A percentile compares a stretch with the other conserved stretches of the same genome.
Evolutionary conservation across 1,284 basidiomycete species (phyloP).

Genomic region (Pisolithus thermaeus): DNA sequence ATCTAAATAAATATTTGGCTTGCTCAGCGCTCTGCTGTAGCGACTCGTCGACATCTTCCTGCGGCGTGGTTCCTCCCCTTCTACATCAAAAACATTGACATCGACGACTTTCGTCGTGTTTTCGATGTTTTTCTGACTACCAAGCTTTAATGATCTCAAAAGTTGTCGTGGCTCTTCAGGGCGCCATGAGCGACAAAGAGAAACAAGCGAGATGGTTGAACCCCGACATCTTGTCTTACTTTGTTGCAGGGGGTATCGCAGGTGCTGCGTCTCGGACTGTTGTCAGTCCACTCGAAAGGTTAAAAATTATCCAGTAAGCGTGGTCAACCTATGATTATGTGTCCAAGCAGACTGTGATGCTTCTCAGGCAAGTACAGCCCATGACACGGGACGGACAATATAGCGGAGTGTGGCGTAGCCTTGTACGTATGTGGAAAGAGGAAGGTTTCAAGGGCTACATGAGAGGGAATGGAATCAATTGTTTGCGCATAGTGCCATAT

Average conservation of each 20-base stretch:
- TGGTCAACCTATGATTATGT: not conserved
- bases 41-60: too few relatives aligned
- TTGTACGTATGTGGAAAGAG: conserved; percentile 86
- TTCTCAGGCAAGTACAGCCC: conserved; percentile 72
- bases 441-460: conserved; percentile 91
- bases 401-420: conserved; percentile 76
- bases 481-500: conserved; percentile 81
- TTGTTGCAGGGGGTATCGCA: conserved; percentile 74
- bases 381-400: conserved; percentile 60
- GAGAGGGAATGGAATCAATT: conserved; percentile 91
- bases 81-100: not conserved
- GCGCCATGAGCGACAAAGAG: conserved; percentile 19
- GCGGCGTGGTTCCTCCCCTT: conserved; percentile 2
- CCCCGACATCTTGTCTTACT: conserved; percentile 33
- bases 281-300: conserved; percentile 84
- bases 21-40: too few relatives aligned
- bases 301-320: conserved; percentile 92
- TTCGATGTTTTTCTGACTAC: not conserved
- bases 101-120: not conserved
- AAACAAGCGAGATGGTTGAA: conserved; percentile 26
- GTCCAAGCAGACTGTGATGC: conserved; percentile 2
- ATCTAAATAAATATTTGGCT: too few relatives aligned
- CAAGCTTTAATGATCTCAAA: not conserved
- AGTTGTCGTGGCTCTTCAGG: not conserved
- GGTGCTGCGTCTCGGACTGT: conserved; percentile 86